Base-by-base conservation (phyloP, 192 early-diverging fungal genomes). In the Podila epigama region DNA sequence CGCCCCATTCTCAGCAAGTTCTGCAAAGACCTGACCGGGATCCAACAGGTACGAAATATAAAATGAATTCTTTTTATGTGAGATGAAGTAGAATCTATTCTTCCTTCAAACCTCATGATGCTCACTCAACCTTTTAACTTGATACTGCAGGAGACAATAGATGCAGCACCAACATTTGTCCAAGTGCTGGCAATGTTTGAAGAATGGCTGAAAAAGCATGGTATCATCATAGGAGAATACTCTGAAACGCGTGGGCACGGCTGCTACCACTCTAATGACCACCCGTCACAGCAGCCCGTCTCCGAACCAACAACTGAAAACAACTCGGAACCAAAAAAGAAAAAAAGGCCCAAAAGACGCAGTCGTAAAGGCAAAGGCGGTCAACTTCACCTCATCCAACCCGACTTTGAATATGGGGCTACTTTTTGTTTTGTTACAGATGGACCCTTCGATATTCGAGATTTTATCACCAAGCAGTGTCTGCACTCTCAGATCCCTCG, bases 401-500 rank as follows among this genome's bases (percentile, higher is more conserved):
- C 44, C 55, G 73, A 77, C 22, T 77, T 77, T 9, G 31, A 22
- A 2, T 77, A 77, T 20, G 73, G 56, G 0, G 60, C 66, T 33
- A 53, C 66, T 4, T 68, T 64, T 33, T 66, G 66, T 40, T 77
- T 77, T 11, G 59, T 77, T 6, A 68, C 65, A 9, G 90, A 85
- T 79, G 92, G 92, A 3, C 92, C 92, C 0, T 95, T 90, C 83
- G 94, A 96, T 66, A 86, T 96, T 44, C 86, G 91, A 9, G 91
- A 94, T 53, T 96, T 96, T 75, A 82, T 96, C n/a, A 70, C 80
- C 22, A 93, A 93, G 65, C 92, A 96, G 78, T 93, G 91, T 59
- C 42, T 58, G 0, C 69, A 83, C 34, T 87, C 86, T 5, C 20
- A 71, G n/a, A 82, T 91, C 25, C 27, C 63, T 28, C 69, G 85